Evolutionary conservation across 1,284 basidiomycete genomes (phyloP).

Genomic region (Ustilago loliicola): DNA sequence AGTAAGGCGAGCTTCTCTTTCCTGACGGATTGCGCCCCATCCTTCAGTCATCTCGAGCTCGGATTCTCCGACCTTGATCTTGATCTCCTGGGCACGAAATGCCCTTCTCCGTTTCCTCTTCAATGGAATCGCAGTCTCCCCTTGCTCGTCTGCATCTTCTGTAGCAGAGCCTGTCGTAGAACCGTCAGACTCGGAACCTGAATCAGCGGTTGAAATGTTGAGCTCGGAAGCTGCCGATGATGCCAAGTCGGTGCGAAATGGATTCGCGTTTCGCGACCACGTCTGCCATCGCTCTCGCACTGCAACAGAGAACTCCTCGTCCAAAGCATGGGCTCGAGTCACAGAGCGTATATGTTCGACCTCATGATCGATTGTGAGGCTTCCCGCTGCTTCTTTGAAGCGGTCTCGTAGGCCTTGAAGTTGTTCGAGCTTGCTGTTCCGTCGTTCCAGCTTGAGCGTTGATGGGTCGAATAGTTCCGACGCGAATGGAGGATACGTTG

Average conservation of each 20-base stretch:
- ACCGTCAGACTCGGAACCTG: conserved; percentile 21
- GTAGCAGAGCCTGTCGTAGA: conserved; percentile 9
- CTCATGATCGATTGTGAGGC: conserved; percentile 31
- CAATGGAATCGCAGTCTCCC: conserved; percentile 3
- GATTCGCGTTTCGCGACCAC: conserved; percentile 42
- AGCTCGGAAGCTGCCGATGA: conserved; percentile 34
- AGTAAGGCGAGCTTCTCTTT: conserved; percentile 25
- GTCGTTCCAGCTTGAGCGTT: conserved; percentile 27
- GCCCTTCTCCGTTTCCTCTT: conserved; percentile 22
- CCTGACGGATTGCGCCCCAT: conserved; percentile 24
- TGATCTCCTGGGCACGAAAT: background rate
- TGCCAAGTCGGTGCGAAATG: conserved; percentile 35
- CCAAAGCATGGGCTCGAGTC: conserved; percentile 28
- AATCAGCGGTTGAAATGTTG: background rate
- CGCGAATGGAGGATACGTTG: conserved; percentile 11
- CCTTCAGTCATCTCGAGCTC: conserved; percentile 15
- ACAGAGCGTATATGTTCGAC: conserved; percentile 19
- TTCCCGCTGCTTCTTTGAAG: conserved; percentile 7
- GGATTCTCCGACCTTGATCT: conserved; percentile 3
- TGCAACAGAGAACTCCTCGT: conserved; percentile 45
- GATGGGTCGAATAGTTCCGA: conserved; percentile 27
- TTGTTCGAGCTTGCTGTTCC: conserved; percentile 12
- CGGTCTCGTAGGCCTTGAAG: conserved; percentile 15
- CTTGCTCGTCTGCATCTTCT: conserved; percentile 16
- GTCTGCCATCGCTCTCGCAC: conserved; percentile 49